Percentiles rank a stretch among this genome's conserved stretches.
Evolutionary conservation across 1,284 basidiomycete genomes (phyloP).

Genomic region (Mycena citricolor): DNA sequence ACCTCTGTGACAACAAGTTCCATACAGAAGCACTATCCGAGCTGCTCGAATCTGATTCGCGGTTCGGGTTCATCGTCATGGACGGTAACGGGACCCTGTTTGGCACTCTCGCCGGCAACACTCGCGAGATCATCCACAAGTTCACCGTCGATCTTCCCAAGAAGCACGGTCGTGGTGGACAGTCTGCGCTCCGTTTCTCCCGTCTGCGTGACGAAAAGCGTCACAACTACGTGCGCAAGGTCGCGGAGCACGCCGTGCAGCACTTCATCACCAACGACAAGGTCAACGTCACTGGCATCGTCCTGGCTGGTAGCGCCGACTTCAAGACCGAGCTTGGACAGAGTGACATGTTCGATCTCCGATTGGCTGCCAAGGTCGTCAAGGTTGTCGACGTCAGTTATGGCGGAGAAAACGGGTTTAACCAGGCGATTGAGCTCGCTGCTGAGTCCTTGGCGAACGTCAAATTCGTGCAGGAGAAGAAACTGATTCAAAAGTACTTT

Average conservation of each 20-base stretch:
- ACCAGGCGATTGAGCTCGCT: constrained; percentile 97
- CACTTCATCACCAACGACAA: constrained; percentile 99
- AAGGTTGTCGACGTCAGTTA: constrained; percentile 99
- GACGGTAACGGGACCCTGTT: constrained; percentile 97
- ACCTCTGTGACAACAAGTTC: constrained; percentile 99
- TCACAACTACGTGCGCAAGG: constrained; percentile 99
- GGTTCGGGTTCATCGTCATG: constrained; percentile 99
- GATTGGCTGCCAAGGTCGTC: constrained; percentile 88
- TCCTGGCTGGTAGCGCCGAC: constrained; percentile 97
- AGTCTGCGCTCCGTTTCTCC: constrained; percentile 99
- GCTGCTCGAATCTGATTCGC: constrained; percentile 95
- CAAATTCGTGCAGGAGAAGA: constrained; percentile 99
- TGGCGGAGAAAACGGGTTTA: constrained; percentile 99
- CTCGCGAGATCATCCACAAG: constrained; percentile 96
- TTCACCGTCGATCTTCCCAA: constrained; percentile 99
- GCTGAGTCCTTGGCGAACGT: constrained; percentile 96
- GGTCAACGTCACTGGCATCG: constrained; percentile 95
- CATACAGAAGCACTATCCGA: constrained; percentile 98
- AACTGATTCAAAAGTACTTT: constrained; percentile 96
- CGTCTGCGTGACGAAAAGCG: constrained; percentile 99
- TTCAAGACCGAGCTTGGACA: constrained; percentile 98
- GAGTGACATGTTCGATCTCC: constrained; percentile 94
- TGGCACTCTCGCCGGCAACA: constrained; percentile 95
- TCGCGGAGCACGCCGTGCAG: constrained; percentile 95
- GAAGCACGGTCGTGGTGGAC: constrained; percentile 99